Conservation (phyloP, 176 grass and related monocot species). For the Alloteropsis semialata region DNA sequence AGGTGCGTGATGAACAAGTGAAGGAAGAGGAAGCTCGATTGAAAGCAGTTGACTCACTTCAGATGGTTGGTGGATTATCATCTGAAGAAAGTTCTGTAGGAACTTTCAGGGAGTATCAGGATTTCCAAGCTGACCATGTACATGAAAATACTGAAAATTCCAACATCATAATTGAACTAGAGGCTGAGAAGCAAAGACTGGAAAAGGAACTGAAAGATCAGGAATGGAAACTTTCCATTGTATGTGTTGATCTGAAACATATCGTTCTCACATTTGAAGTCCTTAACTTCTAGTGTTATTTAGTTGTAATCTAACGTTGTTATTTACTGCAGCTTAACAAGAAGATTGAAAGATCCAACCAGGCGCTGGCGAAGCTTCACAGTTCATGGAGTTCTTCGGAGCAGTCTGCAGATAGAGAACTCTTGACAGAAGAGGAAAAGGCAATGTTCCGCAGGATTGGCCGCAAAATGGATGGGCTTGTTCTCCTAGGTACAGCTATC, state of each 20-base stretch:
- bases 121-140: conserved; percentile 50
- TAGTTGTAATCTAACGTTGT: neutral
- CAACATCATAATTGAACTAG: conserved; percentile 40
- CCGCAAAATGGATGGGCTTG: conserved; percentile 63
- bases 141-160: conserved; percentile 26
- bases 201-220: conserved; percentile 75
- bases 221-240: conserved; percentile 61
- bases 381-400: conserved; percentile 48
- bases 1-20: conserved; percentile 54
- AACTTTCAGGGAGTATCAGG: conserved; percentile 66
- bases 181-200: conserved; percentile 60
- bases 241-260: conserved; percentile 40
- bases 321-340: conserved; percentile 56
- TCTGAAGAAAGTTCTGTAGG: conserved; percentile 46
- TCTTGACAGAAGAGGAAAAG: conserved; percentile 82
- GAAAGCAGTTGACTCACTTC: conserved; percentile 46
- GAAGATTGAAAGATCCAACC: conserved; percentile 80
- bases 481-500: conserved; percentile 58
- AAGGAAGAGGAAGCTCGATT: conserved; percentile 83
- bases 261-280: conserved; percentile 13
- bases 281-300: neutral
- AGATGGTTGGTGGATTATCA: conserved; percentile 26
- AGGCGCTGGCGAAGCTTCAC: conserved; percentile 56
- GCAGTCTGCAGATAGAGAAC: conserved; percentile 64
- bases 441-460: conserved; percentile 59